A percentile compares a stretch with the other conserved stretches of the same genome.
phyloP scores from a whole-genome alignment of 148 eudicot species.

The Dysphania ambrosioides region DNA sequence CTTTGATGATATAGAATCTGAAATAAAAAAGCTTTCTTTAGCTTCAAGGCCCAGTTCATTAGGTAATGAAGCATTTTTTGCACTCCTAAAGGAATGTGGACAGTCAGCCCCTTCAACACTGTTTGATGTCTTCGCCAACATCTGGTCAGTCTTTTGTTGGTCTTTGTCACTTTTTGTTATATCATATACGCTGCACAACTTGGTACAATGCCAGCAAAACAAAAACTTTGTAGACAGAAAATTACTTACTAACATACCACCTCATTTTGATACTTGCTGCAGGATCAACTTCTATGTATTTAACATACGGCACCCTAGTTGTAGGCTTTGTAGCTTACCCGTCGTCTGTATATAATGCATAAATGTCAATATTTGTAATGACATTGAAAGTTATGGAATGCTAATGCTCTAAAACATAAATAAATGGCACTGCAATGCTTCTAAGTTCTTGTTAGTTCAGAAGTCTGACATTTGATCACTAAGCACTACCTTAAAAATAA shows the following conservation, averaged over 20 bases:
- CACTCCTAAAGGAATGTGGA: conserved; percentile 63
- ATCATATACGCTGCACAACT: neutral
- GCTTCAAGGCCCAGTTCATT: conserved; percentile 43
- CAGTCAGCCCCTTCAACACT: conserved; percentile 64
- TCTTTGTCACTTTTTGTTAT: neutral
- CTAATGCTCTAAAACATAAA: neutral
- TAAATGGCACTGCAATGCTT: too few relatives aligned
- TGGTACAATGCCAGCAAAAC: too few relatives aligned
- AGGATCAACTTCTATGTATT: neutral
- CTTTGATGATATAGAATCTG: conserved; percentile 53
- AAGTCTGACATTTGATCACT: neutral
- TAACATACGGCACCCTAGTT: neutral
- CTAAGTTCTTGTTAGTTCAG: neutral
- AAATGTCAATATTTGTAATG: neutral
- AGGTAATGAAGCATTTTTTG: conserved; percentile 52
- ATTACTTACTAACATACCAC: neutral
- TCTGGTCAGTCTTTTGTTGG: conserved; percentile 54
- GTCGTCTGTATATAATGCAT: neutral
- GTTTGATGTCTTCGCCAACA: conserved; percentile 51
- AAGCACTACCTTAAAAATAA: neutral
- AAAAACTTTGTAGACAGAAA: too few relatives aligned
- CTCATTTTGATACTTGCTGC: neutral
- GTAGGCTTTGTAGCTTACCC: neutral
- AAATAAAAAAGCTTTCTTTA: conserved; percentile 62
- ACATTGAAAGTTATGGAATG: neutral